Evolutionary conservation across 2,329 filamentous ascomycete genomes (phyloP), one percentile per base, ranked within the genome.

Genomic region (Exserohilum rostratum): DNA sequence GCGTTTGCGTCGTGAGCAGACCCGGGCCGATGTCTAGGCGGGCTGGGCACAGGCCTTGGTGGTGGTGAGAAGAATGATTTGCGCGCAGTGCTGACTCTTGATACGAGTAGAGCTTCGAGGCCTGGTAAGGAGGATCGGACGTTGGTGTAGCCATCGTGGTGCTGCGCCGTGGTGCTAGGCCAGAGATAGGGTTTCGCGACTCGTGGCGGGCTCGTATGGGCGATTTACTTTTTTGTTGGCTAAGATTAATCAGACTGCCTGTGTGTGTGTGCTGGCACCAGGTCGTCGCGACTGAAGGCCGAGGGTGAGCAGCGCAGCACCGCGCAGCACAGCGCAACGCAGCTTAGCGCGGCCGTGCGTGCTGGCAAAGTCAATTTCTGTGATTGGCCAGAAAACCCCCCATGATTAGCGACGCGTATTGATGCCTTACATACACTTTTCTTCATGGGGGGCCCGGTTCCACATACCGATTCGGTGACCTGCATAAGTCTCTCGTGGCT

Each of bases 401-500:
- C 29, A 40, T 50, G 18, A 48, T 47, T 50, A 44, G 34, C 39
- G 20, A 44, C 22, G 27, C 35, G 29, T 49, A 35, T 53, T 56
- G 49, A 42, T 25, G 49, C 43, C 46, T 34, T 34, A 31, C 18
- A 46, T 39, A 31, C 18, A 46, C 34, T 27, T 38, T 29, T 40
- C 34, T 39, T 46, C 44, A 33, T 47, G 27, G 37, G 20, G 34
- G 43, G 33, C 37, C 44, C 22, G 38, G 33, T 50, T 44, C 40
- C 33, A 27, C 30, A 43, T 42, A 54, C 55, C 44, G 43, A 48
- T 52, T 9, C 46, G 54, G 53, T 52, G 49, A 48, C 45, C 30
- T 58, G 55, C 60, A 62, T 62, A 50, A 56, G 52, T 45, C 27
- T 31, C 20, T 20, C 35, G 31, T 54, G 48, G 49, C 46, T 57